phyloP scores from a whole-genome alignment of 495 filamentous ascomycete genomes.

The Penicillium fimorum region DNA sequence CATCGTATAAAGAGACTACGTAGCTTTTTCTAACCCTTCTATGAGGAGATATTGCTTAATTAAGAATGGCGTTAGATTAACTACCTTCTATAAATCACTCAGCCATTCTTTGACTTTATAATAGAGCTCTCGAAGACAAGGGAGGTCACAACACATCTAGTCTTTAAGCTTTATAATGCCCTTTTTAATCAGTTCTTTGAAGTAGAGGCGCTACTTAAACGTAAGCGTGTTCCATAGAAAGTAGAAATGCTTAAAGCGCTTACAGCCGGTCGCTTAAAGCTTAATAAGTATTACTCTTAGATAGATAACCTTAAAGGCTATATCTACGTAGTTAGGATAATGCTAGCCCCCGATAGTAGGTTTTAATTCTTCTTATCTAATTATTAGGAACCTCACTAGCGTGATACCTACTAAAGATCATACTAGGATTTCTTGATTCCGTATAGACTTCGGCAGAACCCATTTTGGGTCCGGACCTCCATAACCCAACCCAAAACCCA shows the following conservation, averaged over 20 bases:
- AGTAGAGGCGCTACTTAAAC: not conserved
- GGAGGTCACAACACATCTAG: not conserved
- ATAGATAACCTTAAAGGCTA: constrained; percentile 9
- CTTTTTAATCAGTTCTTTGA: constrained; percentile 6
- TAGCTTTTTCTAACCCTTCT: constrained; percentile 1
- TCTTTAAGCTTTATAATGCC: constrained; percentile 10
- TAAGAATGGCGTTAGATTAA: constrained; percentile 5
- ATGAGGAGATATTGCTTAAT: constrained; percentile 6
- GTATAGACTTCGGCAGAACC: too few species aligned
- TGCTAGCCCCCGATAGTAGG: constrained; percentile 4
- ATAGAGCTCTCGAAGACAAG: constrained; percentile 1
- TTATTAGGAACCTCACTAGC: constrained; percentile 1
- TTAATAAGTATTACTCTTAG: constrained; percentile 15
- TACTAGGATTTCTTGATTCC: not conserved
- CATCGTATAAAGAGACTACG: not conserved
- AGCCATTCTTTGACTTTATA: constrained; percentile 7
- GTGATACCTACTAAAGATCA: not conserved
- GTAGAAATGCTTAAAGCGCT: not conserved
- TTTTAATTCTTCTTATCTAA: constrained; percentile 13
- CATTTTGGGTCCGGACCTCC: too few species aligned
- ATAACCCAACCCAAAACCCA: too few species aligned
- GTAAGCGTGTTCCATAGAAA: not conserved
- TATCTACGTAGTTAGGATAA: constrained; percentile 12
- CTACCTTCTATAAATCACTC: constrained; percentile 5
- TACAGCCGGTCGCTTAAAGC: constrained; percentile 3